These are phyloP conservation scores for Firmiana major DNA, from an alignment of 345 rosid species.

Conservation along the genomic window DNA sequence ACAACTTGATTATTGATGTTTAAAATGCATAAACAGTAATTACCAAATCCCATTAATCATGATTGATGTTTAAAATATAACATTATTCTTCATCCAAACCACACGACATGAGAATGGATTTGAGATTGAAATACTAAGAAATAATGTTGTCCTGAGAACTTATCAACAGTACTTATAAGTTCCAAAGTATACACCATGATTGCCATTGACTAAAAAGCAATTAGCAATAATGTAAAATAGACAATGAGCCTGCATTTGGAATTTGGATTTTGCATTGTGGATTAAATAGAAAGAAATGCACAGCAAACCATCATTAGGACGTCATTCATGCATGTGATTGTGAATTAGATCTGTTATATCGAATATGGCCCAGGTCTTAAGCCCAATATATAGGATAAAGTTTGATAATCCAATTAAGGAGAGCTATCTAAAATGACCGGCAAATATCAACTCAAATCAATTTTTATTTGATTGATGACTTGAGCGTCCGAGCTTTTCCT, in stretches of 20 bases:
- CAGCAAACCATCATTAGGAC: not conserved
- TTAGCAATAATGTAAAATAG: slow-evolving; percentile 4
- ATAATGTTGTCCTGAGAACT: slow-evolving; percentile 15
- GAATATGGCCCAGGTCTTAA: too few species aligned
- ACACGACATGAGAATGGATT: not conserved
- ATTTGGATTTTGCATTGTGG: not conserved
- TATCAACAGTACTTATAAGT: slow-evolving; percentile 11
- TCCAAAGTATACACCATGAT: slow-evolving; percentile 18
- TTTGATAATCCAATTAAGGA: too few species aligned
- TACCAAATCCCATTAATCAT: not conserved
- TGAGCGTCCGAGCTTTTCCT: too few species aligned
- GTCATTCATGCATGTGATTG: too few species aligned
- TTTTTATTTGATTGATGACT: too few species aligned
- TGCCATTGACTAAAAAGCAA: slow-evolving; percentile 22
- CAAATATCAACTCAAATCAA: too few species aligned
- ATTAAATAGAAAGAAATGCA: not conserved
- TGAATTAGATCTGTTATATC: too few species aligned
- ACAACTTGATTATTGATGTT: slow-evolving; percentile 1
- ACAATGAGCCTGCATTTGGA: not conserved
- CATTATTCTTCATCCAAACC: not conserved
- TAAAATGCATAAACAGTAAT: not conserved
- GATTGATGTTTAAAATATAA: not conserved
- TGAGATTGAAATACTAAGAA: not conserved
- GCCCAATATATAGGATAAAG: too few species aligned
- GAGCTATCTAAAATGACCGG: too few species aligned